These are phyloP conservation scores for Candida labiduridarum DNA, from an alignment of 1,139 yeast genomes.

Conservation along the genomic window DNA sequence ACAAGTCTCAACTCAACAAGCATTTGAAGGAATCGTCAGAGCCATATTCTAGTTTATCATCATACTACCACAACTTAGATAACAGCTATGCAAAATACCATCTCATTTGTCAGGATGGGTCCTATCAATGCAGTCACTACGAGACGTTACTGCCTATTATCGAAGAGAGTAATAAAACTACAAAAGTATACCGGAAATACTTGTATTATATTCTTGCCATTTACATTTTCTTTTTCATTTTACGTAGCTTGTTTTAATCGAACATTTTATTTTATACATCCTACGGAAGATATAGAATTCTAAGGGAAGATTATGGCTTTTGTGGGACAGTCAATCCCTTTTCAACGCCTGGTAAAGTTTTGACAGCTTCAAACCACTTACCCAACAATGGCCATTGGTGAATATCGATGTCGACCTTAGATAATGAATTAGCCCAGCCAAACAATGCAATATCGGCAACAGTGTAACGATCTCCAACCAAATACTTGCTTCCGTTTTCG, in stretches of 20 bases:
- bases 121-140: constrained; percentile 1
- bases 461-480: constrained; percentile 59
- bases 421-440: constrained; percentile 34
- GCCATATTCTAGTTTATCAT: constrained; percentile 5
- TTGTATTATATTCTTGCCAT: constrained; percentile 1
- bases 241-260: constrained; percentile 13
- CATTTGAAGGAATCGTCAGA: constrained; percentile 3
- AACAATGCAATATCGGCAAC: constrained; percentile 55
- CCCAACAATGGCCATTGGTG: constrained; percentile 44
- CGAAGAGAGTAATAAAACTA: background rate
- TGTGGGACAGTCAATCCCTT: constrained; percentile 25
- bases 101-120: constrained; percentile 1
- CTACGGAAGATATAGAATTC: background rate
- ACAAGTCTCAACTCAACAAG: constrained; percentile 13
- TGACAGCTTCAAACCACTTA: constrained; percentile 47
- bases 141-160: background rate
- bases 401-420: constrained; percentile 34
- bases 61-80: background rate
- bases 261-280: constrained; percentile 13
- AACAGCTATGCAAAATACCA: constrained; percentile 2
- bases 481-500: constrained; percentile 25
- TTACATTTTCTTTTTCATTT: background rate
- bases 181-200: background rate
- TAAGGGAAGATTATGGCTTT: constrained; percentile 24
- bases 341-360: constrained; percentile 37